A percentile compares a stretch with the other conserved stretches of the same genome.
These are phyloP conservation scores for Geoglossum glabrum DNA, from an alignment of 495 filamentous ascomycete species.

Conservation along the genomic window DNA sequence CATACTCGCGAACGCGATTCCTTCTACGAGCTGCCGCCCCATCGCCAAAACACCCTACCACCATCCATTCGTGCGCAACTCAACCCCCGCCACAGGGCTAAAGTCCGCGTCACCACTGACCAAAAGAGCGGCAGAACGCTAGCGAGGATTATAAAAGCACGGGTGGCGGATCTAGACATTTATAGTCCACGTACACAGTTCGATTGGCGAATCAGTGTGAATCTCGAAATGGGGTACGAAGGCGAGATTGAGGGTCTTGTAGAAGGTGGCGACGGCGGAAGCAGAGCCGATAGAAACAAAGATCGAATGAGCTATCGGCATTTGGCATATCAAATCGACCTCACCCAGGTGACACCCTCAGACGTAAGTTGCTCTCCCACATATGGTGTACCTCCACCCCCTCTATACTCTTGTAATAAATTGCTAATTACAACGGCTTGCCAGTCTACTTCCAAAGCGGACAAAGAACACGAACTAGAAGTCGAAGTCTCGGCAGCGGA, in stretches of 20 bases:
- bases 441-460: slow-evolving; percentile 22
- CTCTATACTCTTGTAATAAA: not conserved
- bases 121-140: slow-evolving; percentile 48
- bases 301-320: slow-evolving; percentile 80
- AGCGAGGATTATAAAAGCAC: slow-evolving; percentile 73
- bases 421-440: not conserved
- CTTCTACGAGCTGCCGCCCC: slow-evolving; percentile 56
- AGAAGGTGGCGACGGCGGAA: slow-evolving; percentile 19
- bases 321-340: slow-evolving; percentile 63
- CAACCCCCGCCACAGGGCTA: slow-evolving; percentile 37
- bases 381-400: not conserved
- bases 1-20: slow-evolving; percentile 65
- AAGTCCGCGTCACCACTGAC: slow-evolving; percentile 60
- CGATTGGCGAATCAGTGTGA: slow-evolving; percentile 78
- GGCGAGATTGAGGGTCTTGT: slow-evolving; percentile 39
- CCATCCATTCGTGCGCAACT: slow-evolving; percentile 31
- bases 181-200: slow-evolving; percentile 49
- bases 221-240: slow-evolving; percentile 73
- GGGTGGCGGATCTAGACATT: slow-evolving; percentile 66
- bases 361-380: slow-evolving; percentile 30
- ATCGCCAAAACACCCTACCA: slow-evolving; percentile 30
- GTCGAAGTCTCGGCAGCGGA: slow-evolving; percentile 53
- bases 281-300: slow-evolving; percentile 47
- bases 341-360: slow-evolving; percentile 60
- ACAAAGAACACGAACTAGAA: slow-evolving; percentile 78